Evolutionary conservation across 2,329 filamentous ascomycete genomes (phyloP).

Genomic region (Fusarium redolens): DNA sequence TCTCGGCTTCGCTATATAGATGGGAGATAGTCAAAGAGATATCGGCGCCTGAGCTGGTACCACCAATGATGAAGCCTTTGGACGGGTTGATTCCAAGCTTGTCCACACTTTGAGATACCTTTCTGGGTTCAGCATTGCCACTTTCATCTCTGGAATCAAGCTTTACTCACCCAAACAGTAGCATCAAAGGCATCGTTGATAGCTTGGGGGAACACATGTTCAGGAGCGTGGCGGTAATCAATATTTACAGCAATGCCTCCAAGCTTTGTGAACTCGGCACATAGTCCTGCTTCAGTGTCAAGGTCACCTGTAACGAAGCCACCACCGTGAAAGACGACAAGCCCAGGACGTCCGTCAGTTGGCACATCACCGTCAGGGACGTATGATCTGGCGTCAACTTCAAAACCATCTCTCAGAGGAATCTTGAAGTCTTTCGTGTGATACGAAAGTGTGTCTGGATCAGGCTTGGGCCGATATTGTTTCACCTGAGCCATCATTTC

Average conservation of each 20-base stretch:
- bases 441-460: constrained; percentile 32
- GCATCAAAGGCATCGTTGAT: constrained; percentile 46
- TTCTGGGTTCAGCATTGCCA: not conserved
- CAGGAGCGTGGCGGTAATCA: constrained; percentile 46
- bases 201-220: constrained; percentile 45
- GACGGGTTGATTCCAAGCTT: constrained; percentile 41
- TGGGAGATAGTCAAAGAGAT: constrained; percentile 44
- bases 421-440: constrained; percentile 39
- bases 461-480: constrained; percentile 12
- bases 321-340: constrained; percentile 47
- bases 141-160: no score
- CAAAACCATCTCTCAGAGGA: constrained; percentile 34
- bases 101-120: constrained; percentile 35
- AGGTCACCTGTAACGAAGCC: constrained; percentile 44
- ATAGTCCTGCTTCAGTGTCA: constrained; percentile 41
- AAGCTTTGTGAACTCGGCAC: constrained; percentile 40
- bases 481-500: constrained; percentile 29
- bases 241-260: constrained; percentile 45
- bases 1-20: constrained; percentile 30
- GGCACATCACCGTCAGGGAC: constrained; percentile 27
- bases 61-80: constrained; percentile 40
- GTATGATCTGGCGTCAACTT: constrained; percentile 38
- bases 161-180: constrained; percentile 40
- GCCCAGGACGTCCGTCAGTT: constrained; percentile 33
- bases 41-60: constrained; percentile 46